These are phyloP conservation scores for Balamuthia mandrillaris DNA, from an alignment of 208 protist genomes.

Conservation along the genomic window DNA sequence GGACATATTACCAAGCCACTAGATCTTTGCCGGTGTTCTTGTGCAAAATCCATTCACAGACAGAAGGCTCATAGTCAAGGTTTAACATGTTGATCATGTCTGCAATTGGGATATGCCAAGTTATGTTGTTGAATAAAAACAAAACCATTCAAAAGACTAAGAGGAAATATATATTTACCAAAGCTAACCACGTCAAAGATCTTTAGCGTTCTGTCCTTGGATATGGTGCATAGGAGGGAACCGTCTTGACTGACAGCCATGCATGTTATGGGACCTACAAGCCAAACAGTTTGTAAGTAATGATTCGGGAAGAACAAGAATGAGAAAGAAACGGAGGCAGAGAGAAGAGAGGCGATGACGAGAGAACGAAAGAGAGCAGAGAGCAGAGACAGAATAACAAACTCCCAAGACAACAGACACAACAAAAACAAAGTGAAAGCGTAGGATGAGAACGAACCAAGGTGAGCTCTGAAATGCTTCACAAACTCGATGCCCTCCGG, in stretches of 20 bases:
- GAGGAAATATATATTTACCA: conserved; percentile 28
- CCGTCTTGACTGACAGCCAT: conserved; percentile 68
- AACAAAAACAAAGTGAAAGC: neutral
- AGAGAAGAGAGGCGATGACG: neutral
- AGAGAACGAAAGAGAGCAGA: neutral
- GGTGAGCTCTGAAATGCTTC: conserved; percentile 79
- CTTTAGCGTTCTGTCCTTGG: conserved; percentile 78
- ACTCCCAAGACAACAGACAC: too few species aligned
- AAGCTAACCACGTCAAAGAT: conserved; percentile 84
- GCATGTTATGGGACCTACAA: conserved; percentile 42
- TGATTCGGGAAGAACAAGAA: neutral
- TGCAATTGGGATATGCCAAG: neutral
- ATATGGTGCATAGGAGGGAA: conserved; percentile 50
- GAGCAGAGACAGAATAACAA: neutral
- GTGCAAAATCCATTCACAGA: conserved; percentile 51
- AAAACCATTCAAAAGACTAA: neutral
- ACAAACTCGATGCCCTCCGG: conserved; percentile 81
- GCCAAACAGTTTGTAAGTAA: neutral
- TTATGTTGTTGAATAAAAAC: neutral
- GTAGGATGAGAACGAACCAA: conserved; percentile 21
- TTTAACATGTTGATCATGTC: conserved; percentile 80
- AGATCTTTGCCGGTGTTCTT: neutral
- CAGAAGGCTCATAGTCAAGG: conserved; percentile 59
- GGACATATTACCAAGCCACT: neutral
- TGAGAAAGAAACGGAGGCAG: neutral